Evolutionary conservation across 768 basidiomycete species (phyloP), one percentile per base, ranked within the genome.

Genomic region (Tremella fuciformis): DNA sequence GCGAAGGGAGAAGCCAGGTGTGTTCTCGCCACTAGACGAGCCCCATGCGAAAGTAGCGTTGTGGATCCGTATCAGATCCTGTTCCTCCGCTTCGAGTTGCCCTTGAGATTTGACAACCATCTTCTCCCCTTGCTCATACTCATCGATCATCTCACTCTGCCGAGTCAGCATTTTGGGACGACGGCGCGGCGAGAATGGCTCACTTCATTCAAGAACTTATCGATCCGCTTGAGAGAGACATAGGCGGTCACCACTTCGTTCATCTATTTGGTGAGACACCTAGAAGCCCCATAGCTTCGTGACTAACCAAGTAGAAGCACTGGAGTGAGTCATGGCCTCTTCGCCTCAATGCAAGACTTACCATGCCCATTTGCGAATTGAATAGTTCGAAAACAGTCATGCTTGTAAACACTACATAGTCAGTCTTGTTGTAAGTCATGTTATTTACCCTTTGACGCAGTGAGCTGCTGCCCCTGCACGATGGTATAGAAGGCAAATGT

Each of bases 301-400:
- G 16, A 39, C 42, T 21, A 19, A 65, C 58, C 15, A 70, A 57
- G 59, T 67, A 69, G 60, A 67, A 73, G 37, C 62, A 65, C 65
- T 64, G 34, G 2, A 38, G n/a, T 22, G 44, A 63, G 21, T 57
- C 50, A 24, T 7, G 21, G 18, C n/a, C 24, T 29, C 24, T 34
- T 4, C 13, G 50, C 15, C 13, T 18, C 18, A 13, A 9, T 48
- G 7, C 53, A 37, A 48, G 16, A 48, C 60, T 50, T 38, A 65
- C 67, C 70, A 73, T 66, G 42, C 63, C 65, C 59, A 72, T 64
- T 37, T 84, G 83, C 2, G 79, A 78, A 26, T 84, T 81, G 25
- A 88, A 74, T 62, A 85, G 79, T 50, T 84, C 82, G 66, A 88
- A 88, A 26, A 87, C 84, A 57, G 81, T 71, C 78, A 84, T 82